Evolutionary conservation across 2,329 filamentous ascomycete species (phyloP).

Genomic region (Diaporthe helianthi): DNA sequence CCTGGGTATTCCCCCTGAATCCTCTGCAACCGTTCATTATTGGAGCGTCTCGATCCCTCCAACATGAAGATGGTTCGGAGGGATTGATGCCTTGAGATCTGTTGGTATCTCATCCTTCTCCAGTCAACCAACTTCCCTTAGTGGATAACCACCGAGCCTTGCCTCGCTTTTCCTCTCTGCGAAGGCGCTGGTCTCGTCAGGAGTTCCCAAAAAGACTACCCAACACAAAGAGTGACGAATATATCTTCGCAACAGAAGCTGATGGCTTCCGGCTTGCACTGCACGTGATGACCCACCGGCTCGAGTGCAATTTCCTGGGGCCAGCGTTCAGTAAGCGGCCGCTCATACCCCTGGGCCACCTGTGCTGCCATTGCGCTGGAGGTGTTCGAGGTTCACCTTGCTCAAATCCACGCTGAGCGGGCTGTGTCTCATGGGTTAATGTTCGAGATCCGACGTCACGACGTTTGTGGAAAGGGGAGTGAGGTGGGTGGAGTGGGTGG

Average conservation of each 20-base stretch:
- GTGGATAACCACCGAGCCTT: not conserved
- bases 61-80: not conserved
- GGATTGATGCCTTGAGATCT: not conserved
- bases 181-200: not conserved
- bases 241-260: not conserved
- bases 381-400: conserved; percentile 29
- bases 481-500: too few species aligned
- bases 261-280: not conserved
- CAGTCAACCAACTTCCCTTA: not conserved
- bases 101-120: not conserved
- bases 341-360: conserved; percentile 3
- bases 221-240: not conserved
- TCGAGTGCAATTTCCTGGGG: not conserved
- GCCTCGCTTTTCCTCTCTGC: not conserved
- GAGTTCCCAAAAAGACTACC: not conserved
- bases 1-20: not conserved
- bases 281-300: not conserved
- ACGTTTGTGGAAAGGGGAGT: not conserved
- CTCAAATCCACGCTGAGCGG: conserved; percentile 25
- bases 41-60: not conserved
- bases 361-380: conserved; percentile 19
- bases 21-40: not conserved
- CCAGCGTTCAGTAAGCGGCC: not conserved
- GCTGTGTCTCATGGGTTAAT: not conserved
- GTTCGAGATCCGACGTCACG: not conserved